Evolutionary conservation across 306 rosid species (phyloP), one percentile per base, ranked within the genome.

Genomic region (Acacia acuminata): DNA sequence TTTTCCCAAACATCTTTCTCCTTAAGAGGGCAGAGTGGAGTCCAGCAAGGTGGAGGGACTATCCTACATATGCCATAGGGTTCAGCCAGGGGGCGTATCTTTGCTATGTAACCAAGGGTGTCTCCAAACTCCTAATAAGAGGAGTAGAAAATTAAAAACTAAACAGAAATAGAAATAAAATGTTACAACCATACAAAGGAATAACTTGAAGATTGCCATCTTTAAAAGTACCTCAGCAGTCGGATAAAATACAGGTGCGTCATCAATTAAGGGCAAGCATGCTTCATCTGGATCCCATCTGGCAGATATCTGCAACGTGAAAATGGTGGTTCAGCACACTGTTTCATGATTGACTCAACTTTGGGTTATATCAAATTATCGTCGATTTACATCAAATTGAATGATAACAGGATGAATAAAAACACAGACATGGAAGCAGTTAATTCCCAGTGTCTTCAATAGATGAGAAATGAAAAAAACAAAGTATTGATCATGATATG

Each of bases 11-110:
- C 10, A 38, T 76, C 66, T 86, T 89, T 91, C 89, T 94, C 94
- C 90, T 88, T 94, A n/a, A 96, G 97, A 85, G 90, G 91, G 85
- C 97, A 96, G 53, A 94, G 97, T 73, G 99, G 98, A 66, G 47
- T 80, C 99, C 99, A 96, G 40, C 88, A 87, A 82, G 91, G 45
- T 15, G 99, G 99, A 67, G 99, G 99, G 81, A 96, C 98, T 85
- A 96, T 92, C 89, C 97, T 89, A 83, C 99, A 96, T 89, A 96
- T 96, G 73, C 98, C 99, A 87, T 88, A 82, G 13, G 90, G 80
- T 82, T 94, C 96, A 65, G 99, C 99, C 85, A 66, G 60, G 32
- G 91, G 89, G 10, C 97, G 91, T 65, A 96, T 92, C 86, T 88
- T 94, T 68, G 94, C 97, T 73, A 96, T 92, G 89, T 94, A 96